Conservation (phyloP, 2,329 filamentous ascomycete species). For the Eurotiales sp. region DNA sequence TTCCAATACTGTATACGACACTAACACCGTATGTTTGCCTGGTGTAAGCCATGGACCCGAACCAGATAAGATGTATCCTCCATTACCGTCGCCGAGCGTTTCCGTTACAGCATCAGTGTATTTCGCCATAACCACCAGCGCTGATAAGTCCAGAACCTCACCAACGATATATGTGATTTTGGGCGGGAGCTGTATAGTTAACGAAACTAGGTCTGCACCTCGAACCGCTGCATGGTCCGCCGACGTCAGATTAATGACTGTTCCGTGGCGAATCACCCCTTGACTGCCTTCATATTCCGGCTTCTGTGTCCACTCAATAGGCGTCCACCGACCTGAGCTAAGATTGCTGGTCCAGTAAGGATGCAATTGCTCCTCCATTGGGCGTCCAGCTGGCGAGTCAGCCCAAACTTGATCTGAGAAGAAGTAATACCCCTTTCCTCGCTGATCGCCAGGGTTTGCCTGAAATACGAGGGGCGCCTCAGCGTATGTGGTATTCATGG, state of each 20-base stretch:
- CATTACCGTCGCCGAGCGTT: not conserved
- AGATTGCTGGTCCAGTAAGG: not conserved
- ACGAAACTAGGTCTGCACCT: not conserved
- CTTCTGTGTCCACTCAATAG: not conserved
- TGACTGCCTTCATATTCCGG: not conserved
- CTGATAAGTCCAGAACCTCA: not conserved
- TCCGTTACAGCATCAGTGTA: not conserved
- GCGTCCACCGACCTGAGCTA: not conserved
- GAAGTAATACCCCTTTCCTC: not conserved
- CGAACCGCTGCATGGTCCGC: conserved; percentile 1
- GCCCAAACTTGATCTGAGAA: conserved; percentile 2
- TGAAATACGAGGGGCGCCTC: not conserved
- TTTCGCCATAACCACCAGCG: not conserved
- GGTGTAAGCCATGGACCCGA: not conserved
- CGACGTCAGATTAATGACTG: not conserved
- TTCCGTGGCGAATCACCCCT: not conserved
- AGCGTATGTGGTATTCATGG: not conserved
- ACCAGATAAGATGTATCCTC: not conserved
- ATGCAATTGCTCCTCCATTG: not conserved
- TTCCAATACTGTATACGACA: not conserved
- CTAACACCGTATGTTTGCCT: not conserved
- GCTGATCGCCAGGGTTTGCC: not conserved
- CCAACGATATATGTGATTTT: not conserved
- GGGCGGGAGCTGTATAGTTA: not conserved
- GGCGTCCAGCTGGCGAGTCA: not conserved